These are phyloP conservation scores for Phymatotrichopsis omnivora DNA, from an alignment of 2,329 filamentous ascomycete genomes.

Conservation along the genomic window DNA sequence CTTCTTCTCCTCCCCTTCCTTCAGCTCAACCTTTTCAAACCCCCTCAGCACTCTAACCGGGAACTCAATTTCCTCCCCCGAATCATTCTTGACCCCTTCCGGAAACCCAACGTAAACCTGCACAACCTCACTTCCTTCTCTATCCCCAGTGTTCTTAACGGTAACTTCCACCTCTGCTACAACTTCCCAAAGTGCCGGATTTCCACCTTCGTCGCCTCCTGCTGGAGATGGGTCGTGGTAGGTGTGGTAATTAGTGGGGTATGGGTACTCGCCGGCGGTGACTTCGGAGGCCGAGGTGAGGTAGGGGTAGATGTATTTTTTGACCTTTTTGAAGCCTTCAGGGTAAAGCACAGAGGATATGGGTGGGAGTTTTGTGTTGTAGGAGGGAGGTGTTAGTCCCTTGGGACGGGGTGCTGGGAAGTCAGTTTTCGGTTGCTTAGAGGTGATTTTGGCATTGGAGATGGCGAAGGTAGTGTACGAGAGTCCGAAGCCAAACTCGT, in stretches of 20 bases:
- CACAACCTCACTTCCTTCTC: slow-evolving; percentile 46
- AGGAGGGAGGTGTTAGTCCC: slow-evolving; percentile 44
- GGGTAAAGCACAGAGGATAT: slow-evolving; percentile 53
- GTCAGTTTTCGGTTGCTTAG: slow-evolving; percentile 40
- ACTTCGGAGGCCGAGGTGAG: slow-evolving; percentile 44
- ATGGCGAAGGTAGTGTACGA: slow-evolving; percentile 68
- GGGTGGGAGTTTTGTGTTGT: slow-evolving; percentile 47
- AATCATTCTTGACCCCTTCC: slow-evolving; percentile 32
- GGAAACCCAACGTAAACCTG: slow-evolving; percentile 49
- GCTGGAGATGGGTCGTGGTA: slow-evolving; percentile 48
- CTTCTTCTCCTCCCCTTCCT: slow-evolving; percentile 43
- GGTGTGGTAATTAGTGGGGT: slow-evolving; percentile 45
- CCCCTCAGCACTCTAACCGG: slow-evolving; percentile 58
- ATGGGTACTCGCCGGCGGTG: slow-evolving; percentile 35
- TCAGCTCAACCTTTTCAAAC: slow-evolving; percentile 58
- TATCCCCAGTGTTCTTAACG: slow-evolving; percentile 52
- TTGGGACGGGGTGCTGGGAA: slow-evolving; percentile 38
- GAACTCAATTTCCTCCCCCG: slow-evolving; percentile 52
- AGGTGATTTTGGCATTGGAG: slow-evolving; percentile 40
- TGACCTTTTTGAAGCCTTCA: slow-evolving; percentile 47
- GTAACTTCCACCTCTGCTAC: slow-evolving; percentile 42
- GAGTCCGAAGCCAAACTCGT: slow-evolving; percentile 77
- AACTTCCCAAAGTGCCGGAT: slow-evolving; percentile 55
- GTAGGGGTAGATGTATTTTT: slow-evolving; percentile 67
- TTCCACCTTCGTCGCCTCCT: slow-evolving; percentile 59